Percentiles rank a stretch among this genome's conserved stretches.
Evolutionary conservation across 805 yeast species (phyloP).

Genomic region (Tetrapisispora fleetii): DNA sequence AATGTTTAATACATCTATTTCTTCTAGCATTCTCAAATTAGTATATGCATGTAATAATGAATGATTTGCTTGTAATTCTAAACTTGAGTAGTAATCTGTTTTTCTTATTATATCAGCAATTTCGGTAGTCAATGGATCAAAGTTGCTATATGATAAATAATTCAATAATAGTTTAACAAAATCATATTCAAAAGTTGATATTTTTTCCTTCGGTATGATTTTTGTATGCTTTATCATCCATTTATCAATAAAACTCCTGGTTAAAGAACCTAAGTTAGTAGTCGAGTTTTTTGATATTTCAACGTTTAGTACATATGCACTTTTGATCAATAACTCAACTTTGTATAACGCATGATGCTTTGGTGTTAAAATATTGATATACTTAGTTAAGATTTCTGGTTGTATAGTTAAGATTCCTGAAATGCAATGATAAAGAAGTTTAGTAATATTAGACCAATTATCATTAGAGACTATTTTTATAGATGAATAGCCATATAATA

Average conservation of each 20-base stretch:
- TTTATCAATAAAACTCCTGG: conserved; percentile 23
- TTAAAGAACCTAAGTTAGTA: conserved; percentile 24
- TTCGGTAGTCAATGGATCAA: conserved; percentile 14
- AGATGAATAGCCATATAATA: conserved; percentile 10
- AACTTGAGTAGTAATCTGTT: conserved; percentile 4
- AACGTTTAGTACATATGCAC: conserved; percentile 26
- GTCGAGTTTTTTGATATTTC: conserved; percentile 29
- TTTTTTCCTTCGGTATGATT: background rate
- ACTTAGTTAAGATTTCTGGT: background rate
- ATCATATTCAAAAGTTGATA: conserved; percentile 17
- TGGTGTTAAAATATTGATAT: background rate
- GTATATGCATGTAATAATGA: conserved; percentile 10
- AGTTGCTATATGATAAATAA: conserved; percentile 20
- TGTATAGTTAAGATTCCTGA: conserved; percentile 3
- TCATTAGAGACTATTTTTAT: conserved; percentile 2
- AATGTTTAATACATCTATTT: conserved; percentile 1
- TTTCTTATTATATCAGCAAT: conserved; percentile 6
- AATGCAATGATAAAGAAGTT: conserved; percentile 12
- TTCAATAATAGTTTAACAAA: conserved; percentile 16
- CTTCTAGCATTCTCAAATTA: conserved; percentile 12
- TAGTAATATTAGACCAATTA: conserved; percentile 17
- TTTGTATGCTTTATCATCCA: conserved; percentile 19
- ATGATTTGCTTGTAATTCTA: conserved; percentile 5
- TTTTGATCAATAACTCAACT: conserved; percentile 27
- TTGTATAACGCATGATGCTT: conserved; percentile 17